A percentile compares a stretch with the other conserved stretches of the same genome.
Conservation (phyloP, 2,329 filamentous ascomycete genomes). For the Aurifilum marmelostoma region DNA sequence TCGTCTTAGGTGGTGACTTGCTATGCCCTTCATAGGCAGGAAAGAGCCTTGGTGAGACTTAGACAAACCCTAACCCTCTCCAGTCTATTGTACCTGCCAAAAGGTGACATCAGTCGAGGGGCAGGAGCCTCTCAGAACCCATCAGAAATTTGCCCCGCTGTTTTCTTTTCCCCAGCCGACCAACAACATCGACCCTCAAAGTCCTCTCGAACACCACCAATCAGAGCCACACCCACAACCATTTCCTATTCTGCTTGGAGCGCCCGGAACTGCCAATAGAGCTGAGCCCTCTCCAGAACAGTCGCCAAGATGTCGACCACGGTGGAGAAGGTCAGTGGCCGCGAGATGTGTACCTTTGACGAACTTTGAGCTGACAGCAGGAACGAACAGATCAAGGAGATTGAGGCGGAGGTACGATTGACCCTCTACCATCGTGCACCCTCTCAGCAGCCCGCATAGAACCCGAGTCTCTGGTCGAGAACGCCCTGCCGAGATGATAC, state of each 20-base stretch:
- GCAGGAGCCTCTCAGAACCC: slow-evolving; percentile 17
- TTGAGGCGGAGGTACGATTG: slow-evolving; percentile 83
- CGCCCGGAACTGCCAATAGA: not conserved
- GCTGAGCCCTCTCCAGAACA: slow-evolving; percentile 20
- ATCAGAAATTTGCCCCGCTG: slow-evolving; percentile 12
- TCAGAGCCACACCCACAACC: not conserved
- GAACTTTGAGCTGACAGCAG: slow-evolving; percentile 37
- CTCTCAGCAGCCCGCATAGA: not conserved
- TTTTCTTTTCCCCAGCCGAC: slow-evolving; percentile 11
- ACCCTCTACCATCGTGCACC: slow-evolving; percentile 17
- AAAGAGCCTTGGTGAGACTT: not conserved
- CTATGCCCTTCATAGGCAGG: not conserved
- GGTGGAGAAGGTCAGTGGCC: slow-evolving; percentile 79
- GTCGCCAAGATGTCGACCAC: slow-evolving; percentile 84
- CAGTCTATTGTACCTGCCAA: too few species aligned
- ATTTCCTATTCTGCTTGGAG: not conserved
- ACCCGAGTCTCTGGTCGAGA: not conserved
- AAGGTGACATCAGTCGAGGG: slow-evolving; percentile 27
- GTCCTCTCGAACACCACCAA: not conserved
- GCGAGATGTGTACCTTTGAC: slow-evolving; percentile 16
- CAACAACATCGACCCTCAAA: slow-evolving; percentile 7
- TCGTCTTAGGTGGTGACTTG: too few species aligned
- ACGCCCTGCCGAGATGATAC: not conserved
- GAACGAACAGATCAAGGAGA: slow-evolving; percentile 79
- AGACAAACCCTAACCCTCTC: not conserved